phyloP scores from a whole-genome alignment of 176 grass and related monocot species.

The Saccharum officinarum region DNA sequence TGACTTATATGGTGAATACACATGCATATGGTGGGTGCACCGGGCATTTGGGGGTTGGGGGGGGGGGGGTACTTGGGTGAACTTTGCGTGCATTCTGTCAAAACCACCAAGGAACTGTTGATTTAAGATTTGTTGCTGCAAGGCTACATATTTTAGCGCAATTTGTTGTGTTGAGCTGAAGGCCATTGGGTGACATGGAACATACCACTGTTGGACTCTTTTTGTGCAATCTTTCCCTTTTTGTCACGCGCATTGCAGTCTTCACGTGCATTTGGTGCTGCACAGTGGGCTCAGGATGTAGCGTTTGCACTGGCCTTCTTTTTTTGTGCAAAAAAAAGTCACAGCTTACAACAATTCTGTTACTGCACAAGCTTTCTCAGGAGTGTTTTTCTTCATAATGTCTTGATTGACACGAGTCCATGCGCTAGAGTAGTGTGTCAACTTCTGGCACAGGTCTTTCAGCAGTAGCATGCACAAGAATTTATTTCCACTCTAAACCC shows the following conservation, averaged over 20 bases:
- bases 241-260: not conserved
- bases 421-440: not conserved
- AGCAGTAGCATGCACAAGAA: not conserved
- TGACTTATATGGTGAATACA: not conserved
- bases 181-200: not conserved
- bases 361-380: not conserved
- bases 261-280: not conserved
- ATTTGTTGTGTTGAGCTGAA: not conserved
- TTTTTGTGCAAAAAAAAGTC: not conserved
- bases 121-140: not conserved
- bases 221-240: not conserved
- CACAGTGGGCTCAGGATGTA: not conserved
- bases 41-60: too few species aligned
- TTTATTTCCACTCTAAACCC: not conserved
- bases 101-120: not conserved
- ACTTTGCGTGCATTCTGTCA: not conserved
- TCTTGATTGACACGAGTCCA: not conserved
- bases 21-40: not conserved
- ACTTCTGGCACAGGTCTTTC: not conserved
- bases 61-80: not conserved
- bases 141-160: not conserved
- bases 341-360: not conserved
- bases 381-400: not conserved
- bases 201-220: not conserved
- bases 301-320: not conserved